Evolutionary conservation across 164 flowering plant genomes (phyloP).

Genomic region (Macadamia tetraphylla): DNA sequence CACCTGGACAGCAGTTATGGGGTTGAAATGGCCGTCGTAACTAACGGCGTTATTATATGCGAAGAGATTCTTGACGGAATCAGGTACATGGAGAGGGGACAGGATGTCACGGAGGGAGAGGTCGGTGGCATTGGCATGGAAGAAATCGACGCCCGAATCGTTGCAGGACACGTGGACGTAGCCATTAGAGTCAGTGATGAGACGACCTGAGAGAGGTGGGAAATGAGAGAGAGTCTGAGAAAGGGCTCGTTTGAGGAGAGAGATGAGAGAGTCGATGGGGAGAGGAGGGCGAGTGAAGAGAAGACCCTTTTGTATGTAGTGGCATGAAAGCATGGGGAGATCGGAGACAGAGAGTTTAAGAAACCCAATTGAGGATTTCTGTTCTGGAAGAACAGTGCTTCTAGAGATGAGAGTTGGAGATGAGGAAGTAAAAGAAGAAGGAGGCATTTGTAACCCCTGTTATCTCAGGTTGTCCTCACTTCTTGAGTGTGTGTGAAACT

Average conservation of each 20-base stretch:
- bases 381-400: conserved; percentile 42
- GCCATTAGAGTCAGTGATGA: conserved; percentile 46
- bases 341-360: conserved; percentile 74
- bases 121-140: conserved; percentile 46
- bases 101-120: conserved; percentile 30
- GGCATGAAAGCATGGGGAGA: conserved; percentile 92
- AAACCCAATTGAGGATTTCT: conserved; percentile 19
- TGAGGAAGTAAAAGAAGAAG: conserved; percentile 28
- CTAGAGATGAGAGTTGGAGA: conserved; percentile 33
- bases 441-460: conserved; percentile 33
- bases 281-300: conserved; percentile 42
- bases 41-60: conserved; percentile 48
- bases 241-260: conserved; percentile 44
- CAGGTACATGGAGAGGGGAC: conserved; percentile 38
- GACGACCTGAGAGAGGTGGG: conserved; percentile 79
- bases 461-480: too few species aligned
- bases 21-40: conserved; percentile 62
- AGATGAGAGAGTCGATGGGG: conserved; percentile 26
- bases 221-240: conserved; percentile 59
- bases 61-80: conserved; percentile 43
- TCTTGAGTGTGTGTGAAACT: too few species aligned
- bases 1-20: conserved; percentile 68
- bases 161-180: conserved; percentile 56
- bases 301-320: conserved; percentile 85
- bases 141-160: conserved; percentile 63